Evolutionary conservation across 495 filamentous ascomycete species (phyloP).

Genomic region (Penicillium verhagenii): DNA sequence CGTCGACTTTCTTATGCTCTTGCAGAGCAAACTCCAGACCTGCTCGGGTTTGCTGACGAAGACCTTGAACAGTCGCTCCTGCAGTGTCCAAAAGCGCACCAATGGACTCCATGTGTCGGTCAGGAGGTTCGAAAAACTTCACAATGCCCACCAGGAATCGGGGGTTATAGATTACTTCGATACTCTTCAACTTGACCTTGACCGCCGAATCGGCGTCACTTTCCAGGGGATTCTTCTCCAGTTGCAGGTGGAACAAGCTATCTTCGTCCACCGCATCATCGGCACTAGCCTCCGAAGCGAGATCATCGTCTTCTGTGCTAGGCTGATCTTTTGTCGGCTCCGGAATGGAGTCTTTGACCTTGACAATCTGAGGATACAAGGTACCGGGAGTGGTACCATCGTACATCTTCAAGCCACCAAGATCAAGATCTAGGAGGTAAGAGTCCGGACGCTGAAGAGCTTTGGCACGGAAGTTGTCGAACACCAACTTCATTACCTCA

Average conservation of each 20-base stretch:
- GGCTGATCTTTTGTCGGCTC: conserved; percentile 44
- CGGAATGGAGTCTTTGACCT: conserved; percentile 80
- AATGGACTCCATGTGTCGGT: conserved; percentile 98
- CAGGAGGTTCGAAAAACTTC: conserved; percentile 93
- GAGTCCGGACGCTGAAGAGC: conserved; percentile 87
- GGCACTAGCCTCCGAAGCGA: conserved; percentile 49
- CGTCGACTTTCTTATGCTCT: conserved; percentile 97
- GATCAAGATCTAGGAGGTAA: conserved; percentile 79
- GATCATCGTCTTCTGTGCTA: conserved; percentile 58
- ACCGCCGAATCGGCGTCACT: conserved; percentile 86
- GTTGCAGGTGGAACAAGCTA: conserved; percentile 81
- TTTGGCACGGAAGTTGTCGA: conserved; percentile 89
- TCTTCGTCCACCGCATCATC: conserved; percentile 64
- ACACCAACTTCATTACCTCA: conserved; percentile 85
- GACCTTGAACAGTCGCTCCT: conserved; percentile 88
- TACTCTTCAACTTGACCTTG: conserved; percentile 86
- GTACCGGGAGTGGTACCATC: conserved; percentile 91
- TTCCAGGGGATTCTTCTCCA: conserved; percentile 94
- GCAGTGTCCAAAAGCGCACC: conserved; percentile 90
- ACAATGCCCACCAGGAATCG: conserved; percentile 84
- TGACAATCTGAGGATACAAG: conserved; percentile 89
- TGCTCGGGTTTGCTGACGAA: conserved; percentile 92
- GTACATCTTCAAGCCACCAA: conserved; percentile 90
- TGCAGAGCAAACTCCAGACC: conserved; percentile 93
- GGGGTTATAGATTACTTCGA: conserved; percentile 97